Conservation (phyloP, 306 rosid species). For the Prunus davidiana region DNA sequence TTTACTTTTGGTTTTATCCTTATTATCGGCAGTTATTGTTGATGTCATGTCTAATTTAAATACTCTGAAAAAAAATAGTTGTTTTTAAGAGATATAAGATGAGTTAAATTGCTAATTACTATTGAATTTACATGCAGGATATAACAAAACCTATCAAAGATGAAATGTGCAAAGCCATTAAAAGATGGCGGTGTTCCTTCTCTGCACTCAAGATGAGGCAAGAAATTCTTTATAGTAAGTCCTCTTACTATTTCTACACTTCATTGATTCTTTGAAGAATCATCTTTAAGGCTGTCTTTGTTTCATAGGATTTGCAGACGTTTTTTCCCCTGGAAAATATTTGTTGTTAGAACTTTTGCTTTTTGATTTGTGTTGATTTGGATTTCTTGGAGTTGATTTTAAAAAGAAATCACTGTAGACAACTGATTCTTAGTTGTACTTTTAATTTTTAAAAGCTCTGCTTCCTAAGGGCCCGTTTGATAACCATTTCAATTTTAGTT, state of each 20-base stretch:
- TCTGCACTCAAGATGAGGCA: constrained; percentile 94
- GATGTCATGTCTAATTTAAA: background rate
- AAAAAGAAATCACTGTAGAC: background rate
- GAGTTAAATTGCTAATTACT: constrained; percentile 1
- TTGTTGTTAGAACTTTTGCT: background rate
- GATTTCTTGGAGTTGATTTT: background rate
- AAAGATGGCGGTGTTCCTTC: constrained; percentile 81
- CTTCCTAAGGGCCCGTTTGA: background rate
- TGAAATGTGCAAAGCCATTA: constrained; percentile 70
- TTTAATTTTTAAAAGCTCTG: background rate
- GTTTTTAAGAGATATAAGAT: background rate
- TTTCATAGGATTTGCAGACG: background rate
- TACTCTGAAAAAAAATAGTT: background rate
- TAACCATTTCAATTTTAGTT: too few species aligned
- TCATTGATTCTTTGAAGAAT: background rate
- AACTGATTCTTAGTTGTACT: background rate
- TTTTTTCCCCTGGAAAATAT: background rate
- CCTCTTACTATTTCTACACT: constrained; percentile 5
- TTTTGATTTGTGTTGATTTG: background rate
- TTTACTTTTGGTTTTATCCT: background rate
- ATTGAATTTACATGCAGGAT: constrained; percentile 51
- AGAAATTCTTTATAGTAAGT: constrained; percentile 84
- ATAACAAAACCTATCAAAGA: constrained; percentile 84
- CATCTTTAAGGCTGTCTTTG: background rate
- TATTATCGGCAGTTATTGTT: background rate